Percentiles rank a stretch among this genome's conserved stretches.
These are phyloP conservation scores for Clavispora vitiphila DNA, from an alignment of 805 yeast genomes.

Conservation along the genomic window DNA sequence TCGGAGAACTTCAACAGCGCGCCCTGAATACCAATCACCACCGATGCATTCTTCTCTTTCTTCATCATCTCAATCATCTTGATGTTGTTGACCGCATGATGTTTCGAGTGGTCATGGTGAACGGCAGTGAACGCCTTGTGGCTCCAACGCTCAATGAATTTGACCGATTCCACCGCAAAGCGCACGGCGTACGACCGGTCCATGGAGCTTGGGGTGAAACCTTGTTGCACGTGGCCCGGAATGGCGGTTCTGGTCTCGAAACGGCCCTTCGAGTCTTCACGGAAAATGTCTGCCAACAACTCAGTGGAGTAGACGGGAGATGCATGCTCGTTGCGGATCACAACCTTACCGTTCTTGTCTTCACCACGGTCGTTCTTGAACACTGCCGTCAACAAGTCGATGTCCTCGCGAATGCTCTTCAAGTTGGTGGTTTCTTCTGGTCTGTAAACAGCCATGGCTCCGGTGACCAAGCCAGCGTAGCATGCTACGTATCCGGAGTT, in stretches of 20 bases:
- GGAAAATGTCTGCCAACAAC: constrained; percentile 76
- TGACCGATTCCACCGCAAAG: constrained; percentile 83
- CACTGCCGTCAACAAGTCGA: constrained; percentile 51
- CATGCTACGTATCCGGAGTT: constrained; percentile 92
- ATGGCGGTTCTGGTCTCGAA: constrained; percentile 93
- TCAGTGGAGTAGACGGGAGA: constrained; percentile 79
- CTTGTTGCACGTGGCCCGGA: constrained; percentile 98
- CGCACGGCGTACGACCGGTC: constrained; percentile 89
- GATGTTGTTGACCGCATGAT: constrained; percentile 17
- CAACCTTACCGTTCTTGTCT: constrained; percentile 77
- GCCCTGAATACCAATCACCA: constrained; percentile 69
- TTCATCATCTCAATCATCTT: constrained; percentile 17
- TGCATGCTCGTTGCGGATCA: constrained; percentile 80
- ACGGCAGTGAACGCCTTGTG: constrained; percentile 14
- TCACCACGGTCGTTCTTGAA: constrained; percentile 74
- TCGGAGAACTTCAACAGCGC: constrained; percentile 55
- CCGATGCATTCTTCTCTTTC: constrained; percentile 30
- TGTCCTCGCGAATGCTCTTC: constrained; percentile 15
- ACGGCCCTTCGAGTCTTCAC: constrained; percentile 66
- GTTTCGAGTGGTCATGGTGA: constrained; percentile 12
- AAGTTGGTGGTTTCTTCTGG: constrained; percentile 80
- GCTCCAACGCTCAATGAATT: constrained; percentile 61
- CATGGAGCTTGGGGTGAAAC: constrained; percentile 90
- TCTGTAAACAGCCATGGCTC: constrained; percentile 86
- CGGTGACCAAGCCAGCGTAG: constrained; percentile 75